These are phyloP conservation scores for Penicillium capsulatum DNA, from an alignment of 2,329 filamentous ascomycete genomes.

Conservation along the genomic window DNA sequence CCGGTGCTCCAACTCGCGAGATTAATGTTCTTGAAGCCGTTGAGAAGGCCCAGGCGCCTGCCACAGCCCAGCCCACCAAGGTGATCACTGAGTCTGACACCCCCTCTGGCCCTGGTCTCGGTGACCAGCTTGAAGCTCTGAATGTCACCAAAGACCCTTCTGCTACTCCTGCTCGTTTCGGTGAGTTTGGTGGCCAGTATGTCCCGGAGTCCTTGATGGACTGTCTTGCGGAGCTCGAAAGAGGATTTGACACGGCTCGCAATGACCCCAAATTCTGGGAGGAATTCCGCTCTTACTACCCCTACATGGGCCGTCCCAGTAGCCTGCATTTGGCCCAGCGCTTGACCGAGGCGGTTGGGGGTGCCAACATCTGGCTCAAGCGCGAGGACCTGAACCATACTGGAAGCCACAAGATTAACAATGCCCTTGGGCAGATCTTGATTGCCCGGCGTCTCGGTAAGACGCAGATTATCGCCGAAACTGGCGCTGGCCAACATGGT, in stretches of 20 bases:
- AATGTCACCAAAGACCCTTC: constrained; percentile 57
- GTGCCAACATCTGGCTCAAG: constrained; percentile 96
- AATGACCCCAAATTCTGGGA: constrained; percentile 94
- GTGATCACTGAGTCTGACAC: constrained; percentile 59
- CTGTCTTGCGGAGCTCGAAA: constrained; percentile 83
- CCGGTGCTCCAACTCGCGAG: constrained; percentile 55
- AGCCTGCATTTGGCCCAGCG: constrained; percentile 85
- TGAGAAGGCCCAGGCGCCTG: constrained; percentile 55
- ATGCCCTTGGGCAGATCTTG: constrained; percentile 88
- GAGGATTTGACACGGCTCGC: constrained; percentile 80
- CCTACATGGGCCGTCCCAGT: constrained; percentile 93
- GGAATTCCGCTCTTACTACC: constrained; percentile 92
- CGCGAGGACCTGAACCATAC: constrained; percentile 97
- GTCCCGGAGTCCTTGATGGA: constrained; percentile 98
- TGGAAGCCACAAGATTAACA: constrained; percentile 99
- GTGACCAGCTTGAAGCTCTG: constrained; percentile 78
- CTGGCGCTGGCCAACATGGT: constrained; percentile 94
- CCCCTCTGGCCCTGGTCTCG: constrained; percentile 62
- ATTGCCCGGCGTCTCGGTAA: constrained; percentile 83
- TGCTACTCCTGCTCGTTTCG: constrained; percentile 79
- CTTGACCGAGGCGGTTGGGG: constrained; percentile 81
- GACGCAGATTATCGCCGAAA: constrained; percentile 96
- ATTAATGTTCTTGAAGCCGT: constrained; percentile 67
- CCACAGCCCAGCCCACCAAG: constrained; percentile 51
- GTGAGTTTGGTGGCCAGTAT: constrained; percentile 95